Evolutionary conservation across 2,329 filamentous ascomycete genomes (phyloP), one percentile per base, ranked within the genome.

Genomic region (Colletotrichum orchidophilum): DNA sequence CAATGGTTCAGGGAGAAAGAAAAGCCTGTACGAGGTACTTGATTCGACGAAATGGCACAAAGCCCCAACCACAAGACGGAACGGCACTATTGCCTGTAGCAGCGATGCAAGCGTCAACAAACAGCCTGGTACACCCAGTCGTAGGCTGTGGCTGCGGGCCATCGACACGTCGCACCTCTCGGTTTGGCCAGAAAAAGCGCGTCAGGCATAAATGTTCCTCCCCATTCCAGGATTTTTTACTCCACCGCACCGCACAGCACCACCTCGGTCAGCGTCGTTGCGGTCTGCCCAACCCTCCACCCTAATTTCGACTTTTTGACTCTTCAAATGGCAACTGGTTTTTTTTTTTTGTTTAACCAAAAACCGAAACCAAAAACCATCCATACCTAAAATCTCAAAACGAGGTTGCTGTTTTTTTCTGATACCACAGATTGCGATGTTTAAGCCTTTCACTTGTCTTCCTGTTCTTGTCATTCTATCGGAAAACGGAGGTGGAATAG

Each of bases 111-210:
- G 63, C 67, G 50, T 62, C 63, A 50, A 50, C n/a, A 26, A 35
- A 29, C 55, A 46, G 42, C 57, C 13, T 18, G 27, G n/a, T 26
- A 59, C 35, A n/a, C 5, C 55, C 33, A 35, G 33, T 18, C 21
- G 29, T 21, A 11, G 35, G 39, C 35, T 66, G 66, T 66, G 54
- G 62, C 57, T 55, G 63, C 50, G 11, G 63, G 27, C 49, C 42
- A 61, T 70, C 63, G 57, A 63, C 63, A 70, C 63, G 61, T 66
- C 55, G 52, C 53, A 52, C 64, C 29, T 27, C 5, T 67, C 12
- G 12, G 49, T 61, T 61, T 18, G 39, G 27, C 29, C 58, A 46
- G 39, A 46, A 15, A 33, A 39, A 11, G n/a, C 27, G 49, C 15
- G n/a, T 61, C 7, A 26, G 42, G 59, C 42, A n/a, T 24, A 52